A percentile compares a stretch with the other conserved stretches of the same genome.
phyloP scores from a whole-genome alignment of 176 grass and related monocot genomes.

The Oryza meyeriana region DNA sequence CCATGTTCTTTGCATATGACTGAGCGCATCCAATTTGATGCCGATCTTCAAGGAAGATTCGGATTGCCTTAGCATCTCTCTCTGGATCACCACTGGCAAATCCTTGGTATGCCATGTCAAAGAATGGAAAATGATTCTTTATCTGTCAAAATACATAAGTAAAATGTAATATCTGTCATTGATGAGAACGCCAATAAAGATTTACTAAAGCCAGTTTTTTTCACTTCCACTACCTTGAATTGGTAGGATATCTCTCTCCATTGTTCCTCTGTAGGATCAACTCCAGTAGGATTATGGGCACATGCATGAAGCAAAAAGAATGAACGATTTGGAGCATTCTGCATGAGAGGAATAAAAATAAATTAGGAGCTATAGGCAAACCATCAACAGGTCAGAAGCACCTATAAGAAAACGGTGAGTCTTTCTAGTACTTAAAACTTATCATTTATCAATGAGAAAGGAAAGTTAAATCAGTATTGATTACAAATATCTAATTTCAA shows the following conservation, averaged over 20 bases:
- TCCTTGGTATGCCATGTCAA: constrained; percentile 99
- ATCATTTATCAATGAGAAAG: not conserved
- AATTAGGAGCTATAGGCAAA: not conserved
- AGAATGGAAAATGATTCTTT: constrained; percentile 97
- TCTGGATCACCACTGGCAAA: constrained; percentile 95
- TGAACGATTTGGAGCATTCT: constrained; percentile 96
- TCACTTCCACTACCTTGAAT: constrained; percentile 57
- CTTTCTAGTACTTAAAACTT: not conserved
- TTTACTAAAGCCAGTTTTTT: not conserved
- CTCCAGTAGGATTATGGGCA: constrained; percentile 96
- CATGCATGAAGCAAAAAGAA: constrained; percentile 99
- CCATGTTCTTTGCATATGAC: constrained; percentile 98
- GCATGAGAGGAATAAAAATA: not conserved
- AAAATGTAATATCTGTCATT: not conserved
- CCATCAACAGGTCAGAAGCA: not conserved
- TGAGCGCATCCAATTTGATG: constrained; percentile 94
- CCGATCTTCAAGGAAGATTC: constrained; percentile 96
- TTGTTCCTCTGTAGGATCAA: constrained; percentile 97
- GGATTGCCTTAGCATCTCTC: constrained; percentile 90
- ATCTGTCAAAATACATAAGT: constrained; percentile 39
- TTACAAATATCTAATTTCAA: not conserved
- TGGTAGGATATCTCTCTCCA: constrained; percentile 95
- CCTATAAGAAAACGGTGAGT: not conserved
- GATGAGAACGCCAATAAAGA: not conserved
- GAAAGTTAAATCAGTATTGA: not conserved